A percentile compares a stretch with the other conserved stretches of the same genome.
Evolutionary conservation across 306 rosid genomes (phyloP).

Genomic region (Prunus davidiana): DNA sequence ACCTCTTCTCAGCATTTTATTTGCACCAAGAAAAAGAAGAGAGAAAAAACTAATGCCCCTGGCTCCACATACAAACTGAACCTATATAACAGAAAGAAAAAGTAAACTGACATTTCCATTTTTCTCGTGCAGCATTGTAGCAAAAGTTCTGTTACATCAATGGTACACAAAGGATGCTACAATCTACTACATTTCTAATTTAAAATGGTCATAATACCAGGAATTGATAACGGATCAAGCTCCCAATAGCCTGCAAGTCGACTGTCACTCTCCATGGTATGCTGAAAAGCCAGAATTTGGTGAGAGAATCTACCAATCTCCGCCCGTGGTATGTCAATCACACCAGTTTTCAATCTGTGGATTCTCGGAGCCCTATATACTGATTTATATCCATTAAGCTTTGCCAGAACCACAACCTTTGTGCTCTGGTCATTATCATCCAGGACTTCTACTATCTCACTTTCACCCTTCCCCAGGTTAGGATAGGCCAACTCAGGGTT

Average conservation of each 20-base stretch:
- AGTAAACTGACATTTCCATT: background rate
- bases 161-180: background rate
- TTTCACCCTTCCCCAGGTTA: constrained; percentile 29
- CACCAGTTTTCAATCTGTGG: constrained; percentile 48
- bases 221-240: constrained; percentile 53
- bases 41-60: background rate
- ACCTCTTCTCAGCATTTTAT: background rate
- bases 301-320: constrained; percentile 55
- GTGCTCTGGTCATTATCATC: constrained; percentile 30
- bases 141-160: constrained; percentile 8
- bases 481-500: constrained; percentile 26
- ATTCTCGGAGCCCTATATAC: constrained; percentile 51
- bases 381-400: constrained; percentile 21
- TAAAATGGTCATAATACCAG: no score
- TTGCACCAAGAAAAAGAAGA: background rate
- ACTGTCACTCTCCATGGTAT: constrained; percentile 32
- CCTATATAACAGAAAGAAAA: background rate
- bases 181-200: background rate
- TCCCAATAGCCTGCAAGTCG: constrained; percentile 61
- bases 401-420: constrained; percentile 38
- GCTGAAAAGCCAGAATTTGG: constrained; percentile 54
- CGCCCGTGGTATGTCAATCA: constrained; percentile 30
- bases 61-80: background rate
- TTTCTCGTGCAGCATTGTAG: background rate
- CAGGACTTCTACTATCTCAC: constrained; percentile 59